phyloP scores from a whole-genome alignment of 495 filamentous ascomycete species.

The Talaromyces proteolyticus region DNA sequence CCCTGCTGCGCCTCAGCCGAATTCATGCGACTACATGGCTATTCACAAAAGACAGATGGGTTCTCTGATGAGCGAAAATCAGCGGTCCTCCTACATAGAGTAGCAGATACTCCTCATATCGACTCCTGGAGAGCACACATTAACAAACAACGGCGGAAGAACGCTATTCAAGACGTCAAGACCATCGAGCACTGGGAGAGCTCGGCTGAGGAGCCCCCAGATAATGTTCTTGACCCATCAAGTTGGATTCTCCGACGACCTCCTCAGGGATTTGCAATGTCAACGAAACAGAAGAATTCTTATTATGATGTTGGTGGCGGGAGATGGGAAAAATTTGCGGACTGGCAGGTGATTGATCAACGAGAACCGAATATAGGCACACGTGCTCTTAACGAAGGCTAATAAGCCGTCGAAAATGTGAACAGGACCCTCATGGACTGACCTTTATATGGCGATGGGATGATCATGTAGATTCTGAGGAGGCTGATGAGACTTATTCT shows the following conservation, averaged over 20 bases:
- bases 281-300: conserved; percentile 24
- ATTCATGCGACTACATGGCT: conserved; percentile 25
- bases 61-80: neutral
- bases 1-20: conserved; percentile 29
- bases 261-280: conserved; percentile 33
- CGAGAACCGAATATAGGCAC: too few species aligned
- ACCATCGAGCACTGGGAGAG: conserved; percentile 25
- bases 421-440: too few species aligned
- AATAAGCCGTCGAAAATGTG: too few species aligned
- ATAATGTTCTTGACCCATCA: conserved; percentile 31
- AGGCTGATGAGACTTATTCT: too few species aligned
- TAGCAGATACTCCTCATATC: conserved; percentile 25
- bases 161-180: conserved; percentile 14
- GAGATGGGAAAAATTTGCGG: conserved; percentile 36
- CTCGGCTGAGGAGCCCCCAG: conserved; percentile 34
- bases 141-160: conserved; percentile 27
- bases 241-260: conserved; percentile 39
- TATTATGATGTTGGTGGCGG: conserved; percentile 39
- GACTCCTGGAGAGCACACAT: conserved; percentile 35
- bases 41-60: conserved; percentile 26
- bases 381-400: too few species aligned
- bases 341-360: conserved; percentile 33
- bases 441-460: too few species aligned
- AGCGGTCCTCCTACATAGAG: too few species aligned
- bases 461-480: too few species aligned